Evolutionary conservation across 2,329 filamentous ascomycete species (phyloP).

Genomic region (Alternaria brassicae): DNA sequence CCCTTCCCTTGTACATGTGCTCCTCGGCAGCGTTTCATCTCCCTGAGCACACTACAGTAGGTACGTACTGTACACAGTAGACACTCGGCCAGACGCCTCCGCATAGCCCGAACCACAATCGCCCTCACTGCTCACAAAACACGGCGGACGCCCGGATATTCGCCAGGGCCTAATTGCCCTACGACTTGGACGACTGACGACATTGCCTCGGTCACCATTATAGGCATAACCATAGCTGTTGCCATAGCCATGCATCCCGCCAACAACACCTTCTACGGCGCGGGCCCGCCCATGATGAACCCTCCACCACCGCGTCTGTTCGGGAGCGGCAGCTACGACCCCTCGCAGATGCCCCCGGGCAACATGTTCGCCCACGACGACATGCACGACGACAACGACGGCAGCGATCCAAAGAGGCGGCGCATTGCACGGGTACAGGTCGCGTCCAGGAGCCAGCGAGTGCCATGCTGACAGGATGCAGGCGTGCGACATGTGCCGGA

Average conservation of each 20-base stretch:
- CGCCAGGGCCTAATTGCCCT: conserved; percentile 24
- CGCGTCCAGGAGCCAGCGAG: not conserved
- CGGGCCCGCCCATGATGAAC: conserved; percentile 48
- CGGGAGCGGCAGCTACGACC: conserved; percentile 46
- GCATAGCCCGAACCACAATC: conserved; percentile 16
- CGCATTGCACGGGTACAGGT: conserved; percentile 79
- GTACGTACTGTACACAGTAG: too few species aligned
- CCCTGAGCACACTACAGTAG: conserved; percentile 29
- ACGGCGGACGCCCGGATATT: conserved; percentile 19
- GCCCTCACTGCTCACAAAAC: conserved; percentile 36
- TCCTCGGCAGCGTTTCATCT: conserved; percentile 43
- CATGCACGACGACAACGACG: conserved; percentile 63
- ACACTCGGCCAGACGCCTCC: conserved; percentile 15
- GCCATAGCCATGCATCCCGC: conserved; percentile 47
- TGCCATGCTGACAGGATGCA: conserved; percentile 50
- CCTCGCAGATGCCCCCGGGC: conserved; percentile 47
- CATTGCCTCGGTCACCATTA: too few species aligned
- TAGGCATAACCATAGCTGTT: not conserved
- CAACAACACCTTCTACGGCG: conserved; percentile 43
- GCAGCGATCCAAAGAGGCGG: conserved; percentile 79
- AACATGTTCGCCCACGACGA: conserved; percentile 59
- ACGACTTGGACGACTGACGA: conserved; percentile 5
- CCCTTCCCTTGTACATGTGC: conserved; percentile 22
- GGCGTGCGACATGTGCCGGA: conserved; percentile 96
- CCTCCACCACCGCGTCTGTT: conserved; percentile 51